These are phyloP conservation scores for Ogataea chonburiensis DNA, from an alignment of 805 yeast species.

Conservation along the genomic window DNA sequence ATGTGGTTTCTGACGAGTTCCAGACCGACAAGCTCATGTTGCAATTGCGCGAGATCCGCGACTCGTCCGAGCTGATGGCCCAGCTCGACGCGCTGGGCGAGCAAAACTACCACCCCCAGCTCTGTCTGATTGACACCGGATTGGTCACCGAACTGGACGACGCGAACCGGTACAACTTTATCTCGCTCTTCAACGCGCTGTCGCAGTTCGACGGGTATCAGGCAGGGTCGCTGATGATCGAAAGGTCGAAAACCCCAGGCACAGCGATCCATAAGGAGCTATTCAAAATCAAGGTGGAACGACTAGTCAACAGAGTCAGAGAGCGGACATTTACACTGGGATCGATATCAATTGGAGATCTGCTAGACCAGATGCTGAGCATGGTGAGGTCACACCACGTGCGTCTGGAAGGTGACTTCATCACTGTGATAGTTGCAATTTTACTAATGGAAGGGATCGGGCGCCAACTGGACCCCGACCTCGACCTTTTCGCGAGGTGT, in stretches of 20 bases:
- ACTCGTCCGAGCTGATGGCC: slow-evolving; percentile 31
- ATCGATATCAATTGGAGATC: slow-evolving; percentile 86
- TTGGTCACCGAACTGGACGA: slow-evolving; percentile 86
- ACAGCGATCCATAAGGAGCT: slow-evolving; percentile 82
- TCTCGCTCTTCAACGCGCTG: slow-evolving; percentile 83
- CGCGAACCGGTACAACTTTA: slow-evolving; percentile 75
- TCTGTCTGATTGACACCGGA: slow-evolving; percentile 92
- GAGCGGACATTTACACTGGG: slow-evolving; percentile 90
- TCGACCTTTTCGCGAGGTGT: slow-evolving; percentile 95
- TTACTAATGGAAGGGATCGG: slow-evolving; percentile 92
- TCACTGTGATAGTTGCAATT: slow-evolving; percentile 93
- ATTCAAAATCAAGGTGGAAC: slow-evolving; percentile 84
- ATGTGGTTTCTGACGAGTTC: slow-evolving; percentile 43
- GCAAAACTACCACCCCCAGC: slow-evolving; percentile 73
- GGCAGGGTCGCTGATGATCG: slow-evolving; percentile 96
- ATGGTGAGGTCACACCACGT: slow-evolving; percentile 96
- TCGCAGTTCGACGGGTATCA: slow-evolving; percentile 90
- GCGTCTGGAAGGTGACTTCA: slow-evolving; percentile 95
- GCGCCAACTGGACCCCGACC: slow-evolving; percentile 85
- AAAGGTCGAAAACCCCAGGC: slow-evolving; percentile 91
- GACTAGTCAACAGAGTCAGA: slow-evolving; percentile 76
- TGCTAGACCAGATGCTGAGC: slow-evolving; percentile 77
- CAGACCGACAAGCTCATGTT: slow-evolving; percentile 48
- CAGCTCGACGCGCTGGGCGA: slow-evolving; percentile 48
- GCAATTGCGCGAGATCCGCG: slow-evolving; percentile 37